Base-by-base conservation (phyloP, 1,284 basidiomycete species). In the Salmacisia buchloeana region DNA sequence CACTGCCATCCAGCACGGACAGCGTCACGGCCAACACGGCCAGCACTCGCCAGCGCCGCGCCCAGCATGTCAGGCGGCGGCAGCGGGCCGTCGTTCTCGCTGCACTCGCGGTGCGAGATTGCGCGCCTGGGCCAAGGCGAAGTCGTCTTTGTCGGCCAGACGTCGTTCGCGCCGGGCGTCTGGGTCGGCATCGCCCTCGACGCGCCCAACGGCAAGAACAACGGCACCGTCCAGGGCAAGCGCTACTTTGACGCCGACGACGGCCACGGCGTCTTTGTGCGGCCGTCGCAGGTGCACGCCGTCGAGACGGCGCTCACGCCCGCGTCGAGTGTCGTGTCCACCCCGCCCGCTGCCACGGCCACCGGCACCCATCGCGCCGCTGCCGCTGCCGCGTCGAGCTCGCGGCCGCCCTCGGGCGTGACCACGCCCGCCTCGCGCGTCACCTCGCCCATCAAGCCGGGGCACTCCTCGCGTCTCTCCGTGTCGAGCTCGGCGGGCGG, bases 181-280 rank as follows among this genome's bases (percentile, higher is more conserved):
- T 98, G 96, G 96, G 85, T 97, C 64, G 96, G 96, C 15, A 87
- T 98, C 63, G 92, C 94, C 78, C 86, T 98, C 61, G 86, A 81
- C 62, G 71, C 75, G 72, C 77, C 59, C 3, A 88, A 87, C 49
- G 96, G 96, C 41, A 97, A 97, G 87, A 98, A 99, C 82, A 90
- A 98, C 75, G 96, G 96, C 1, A 85, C 87, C 1, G 90, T 99
- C 0, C 84, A 89, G 57, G 93, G 90, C 31, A 83, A 88, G 63
- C 74, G 82, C 7, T 99, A 98, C 83, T 98, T 99, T 80, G 84
- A 83, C 18, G 94, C 92, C 82, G 84, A 85, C 71, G 83, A 85
- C 60, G 83, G 84, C 38, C 83, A 90, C 80, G 96, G 96, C 52
- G 89, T 97, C 43, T 98, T 99, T 80, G 89, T 97, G 3, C 84